Percentiles rank a stretch among this genome's conserved stretches.
These are phyloP conservation scores for Fusarium robinianum DNA, from an alignment of 2,329 filamentous ascomycete genomes.

Conservation along the genomic window DNA sequence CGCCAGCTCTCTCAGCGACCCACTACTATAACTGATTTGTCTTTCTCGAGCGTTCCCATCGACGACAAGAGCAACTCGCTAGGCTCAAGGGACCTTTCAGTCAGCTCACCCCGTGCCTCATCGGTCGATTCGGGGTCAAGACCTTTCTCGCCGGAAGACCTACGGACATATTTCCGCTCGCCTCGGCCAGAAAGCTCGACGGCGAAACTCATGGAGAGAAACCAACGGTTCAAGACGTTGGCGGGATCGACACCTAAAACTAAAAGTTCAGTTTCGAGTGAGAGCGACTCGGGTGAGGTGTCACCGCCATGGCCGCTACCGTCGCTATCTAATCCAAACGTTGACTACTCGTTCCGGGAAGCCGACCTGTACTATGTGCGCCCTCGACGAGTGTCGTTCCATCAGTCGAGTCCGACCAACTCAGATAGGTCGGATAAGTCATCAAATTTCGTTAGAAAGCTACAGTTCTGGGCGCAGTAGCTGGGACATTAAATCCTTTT, in stretches of 20 bases:
- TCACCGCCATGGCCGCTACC: slow-evolving; percentile 15
- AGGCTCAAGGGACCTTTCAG: slow-evolving; percentile 1
- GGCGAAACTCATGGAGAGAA: slow-evolving; percentile 1
- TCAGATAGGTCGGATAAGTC: not conserved
- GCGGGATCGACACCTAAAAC: slow-evolving; percentile 5
- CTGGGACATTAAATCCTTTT: too few relatives aligned
- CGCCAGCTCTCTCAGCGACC: slow-evolving; percentile 37
- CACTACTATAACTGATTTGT: slow-evolving; percentile 26
- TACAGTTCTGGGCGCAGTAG: too few relatives aligned
- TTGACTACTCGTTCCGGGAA: slow-evolving; percentile 45
- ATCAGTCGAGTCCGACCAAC: not conserved
- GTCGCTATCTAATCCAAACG: slow-evolving; percentile 25
- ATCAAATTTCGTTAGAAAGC: slow-evolving; percentile 1
- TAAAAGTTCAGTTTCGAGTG: slow-evolving; percentile 1
- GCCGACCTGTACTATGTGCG: slow-evolving; percentile 41
- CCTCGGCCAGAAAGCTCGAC: slow-evolving; percentile 17
- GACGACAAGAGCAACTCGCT: slow-evolving; percentile 8
- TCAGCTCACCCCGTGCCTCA: not conserved
- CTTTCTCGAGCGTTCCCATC: not conserved
- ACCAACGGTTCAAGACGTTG: slow-evolving; percentile 3
- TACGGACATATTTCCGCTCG: slow-evolving; percentile 32
- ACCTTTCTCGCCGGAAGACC: slow-evolving; percentile 4
- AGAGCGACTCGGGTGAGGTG: not conserved
- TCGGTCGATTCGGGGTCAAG: slow-evolving; percentile 18
- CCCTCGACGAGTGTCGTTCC: slow-evolving; percentile 27